phyloP scores from a whole-genome alignment of 2,329 filamentous ascomycete genomes.

The Nemania bipapillata region DNA sequence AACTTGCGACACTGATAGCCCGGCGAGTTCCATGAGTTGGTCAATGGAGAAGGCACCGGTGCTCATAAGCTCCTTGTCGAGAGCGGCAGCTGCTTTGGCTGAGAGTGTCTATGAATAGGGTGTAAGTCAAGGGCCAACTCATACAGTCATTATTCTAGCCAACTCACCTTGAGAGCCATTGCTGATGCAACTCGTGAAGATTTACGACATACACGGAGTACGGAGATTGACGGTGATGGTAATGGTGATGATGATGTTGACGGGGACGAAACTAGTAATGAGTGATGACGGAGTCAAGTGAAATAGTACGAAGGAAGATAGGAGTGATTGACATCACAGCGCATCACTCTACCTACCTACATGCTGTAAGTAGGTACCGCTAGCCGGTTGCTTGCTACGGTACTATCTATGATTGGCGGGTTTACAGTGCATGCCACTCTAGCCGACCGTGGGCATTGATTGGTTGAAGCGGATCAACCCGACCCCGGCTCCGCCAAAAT shows the following conservation, averaged over 20 bases:
- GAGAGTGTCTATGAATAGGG: constrained; percentile 74
- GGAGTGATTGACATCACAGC: constrained; percentile 41
- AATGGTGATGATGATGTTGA: not conserved
- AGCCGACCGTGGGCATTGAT: constrained; percentile 31
- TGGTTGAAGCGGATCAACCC: constrained; percentile 54
- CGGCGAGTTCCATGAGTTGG: constrained; percentile 96
- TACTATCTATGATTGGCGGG: constrained; percentile 34
- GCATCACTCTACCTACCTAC: not conserved
- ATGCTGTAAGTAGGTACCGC: too few species aligned
- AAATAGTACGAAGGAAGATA: not conserved
- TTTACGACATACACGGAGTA: constrained; percentile 24
- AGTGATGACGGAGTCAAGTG: not conserved
- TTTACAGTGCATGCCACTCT: not conserved
- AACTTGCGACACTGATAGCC: constrained; percentile 90
- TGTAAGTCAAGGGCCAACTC: constrained; percentile 39
- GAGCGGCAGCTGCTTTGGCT: constrained; percentile 84
- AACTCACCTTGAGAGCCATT: constrained; percentile 48
- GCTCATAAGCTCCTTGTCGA: constrained; percentile 95
- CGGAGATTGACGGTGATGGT: not conserved
- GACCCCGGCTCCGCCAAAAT: constrained; percentile 50
- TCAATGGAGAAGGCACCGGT: constrained; percentile 89
- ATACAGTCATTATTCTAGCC: not conserved
- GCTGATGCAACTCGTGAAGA: not conserved
- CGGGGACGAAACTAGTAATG: not conserved
- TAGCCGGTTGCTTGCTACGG: not conserved